Evolutionary conservation across 306 rosid genomes (phyloP), one percentile per base, ranked within the genome.

Genomic region (Nissolia schottii): DNA sequence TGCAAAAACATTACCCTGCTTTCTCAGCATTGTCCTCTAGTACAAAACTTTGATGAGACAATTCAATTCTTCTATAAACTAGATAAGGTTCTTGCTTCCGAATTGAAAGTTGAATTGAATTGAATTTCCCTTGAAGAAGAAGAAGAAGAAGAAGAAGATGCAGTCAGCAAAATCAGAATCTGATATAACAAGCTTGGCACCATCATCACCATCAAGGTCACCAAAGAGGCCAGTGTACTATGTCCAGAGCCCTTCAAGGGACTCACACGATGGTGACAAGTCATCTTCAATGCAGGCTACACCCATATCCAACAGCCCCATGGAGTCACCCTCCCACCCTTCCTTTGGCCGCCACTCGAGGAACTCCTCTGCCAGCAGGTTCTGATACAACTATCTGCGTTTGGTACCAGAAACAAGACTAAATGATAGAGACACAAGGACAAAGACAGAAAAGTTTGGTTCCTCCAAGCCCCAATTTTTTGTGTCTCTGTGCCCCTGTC

Each of bases 321-420:
- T 82, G 86, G 99, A 94, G 79, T 94, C 99, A 0, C 99, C 99
- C 4, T 91, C 99, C 1, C 99, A 91, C 81, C 94, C 97, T 9
- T 91, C 99, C 0, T 89, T 86, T 18, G 99, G 97, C 16, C 89
- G 95, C 16, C 99, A 94, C 65, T 91, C 99, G 0, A 84, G 99
- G 71, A 94, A 86, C 96, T 91, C 97, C 1, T 94, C 99, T 0
- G 90, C 85, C 3, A 91, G 96, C 79, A 76, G 90, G 7, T 91
- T 94, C 35, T 94, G n/a, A n/a, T n/a, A n/a, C n/a, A n/a, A n/a
- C n/a, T n/a, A n/a, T n/a, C n/a, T n/a, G n/a, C n/a, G n/a, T n/a
- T n/a, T n/a, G n/a, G n/a, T n/a, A n/a, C n/a, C n/a, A n/a, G n/a
- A n/a, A n/a, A n/a, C n/a, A n/a, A n/a, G n/a, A n/a, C n/a, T n/a